phyloP scores from a whole-genome alignment of 2,329 filamentous ascomycete genomes.

The Kalaharituber pfeilii region DNA sequence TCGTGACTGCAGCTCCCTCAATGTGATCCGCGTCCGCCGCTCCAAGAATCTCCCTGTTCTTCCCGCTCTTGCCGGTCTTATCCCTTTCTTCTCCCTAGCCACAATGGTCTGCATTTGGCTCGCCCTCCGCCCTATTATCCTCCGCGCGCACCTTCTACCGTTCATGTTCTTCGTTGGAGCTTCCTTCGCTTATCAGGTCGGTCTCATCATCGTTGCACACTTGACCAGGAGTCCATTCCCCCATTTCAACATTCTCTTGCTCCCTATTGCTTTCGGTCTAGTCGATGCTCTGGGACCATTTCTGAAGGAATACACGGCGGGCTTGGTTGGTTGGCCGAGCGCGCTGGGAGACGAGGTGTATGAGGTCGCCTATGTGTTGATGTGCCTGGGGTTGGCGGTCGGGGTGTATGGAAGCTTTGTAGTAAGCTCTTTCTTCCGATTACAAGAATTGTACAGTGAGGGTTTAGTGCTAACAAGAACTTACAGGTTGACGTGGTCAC shows the following conservation, averaged over 20 bases:
- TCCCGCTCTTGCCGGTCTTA: constrained; percentile 61
- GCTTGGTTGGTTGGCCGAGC: constrained; percentile 53
- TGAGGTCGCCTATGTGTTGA: constrained; percentile 80
- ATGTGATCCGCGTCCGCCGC: constrained; percentile 68
- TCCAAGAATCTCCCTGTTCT: constrained; percentile 54
- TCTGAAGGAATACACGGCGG: constrained; percentile 37
- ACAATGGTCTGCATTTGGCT: constrained; percentile 59
- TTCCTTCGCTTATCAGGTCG: constrained; percentile 86
- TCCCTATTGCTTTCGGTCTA: constrained; percentile 63
- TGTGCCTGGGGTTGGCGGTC: constrained; percentile 64
- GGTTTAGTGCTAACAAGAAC: not conserved
- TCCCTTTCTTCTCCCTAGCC: constrained; percentile 70
- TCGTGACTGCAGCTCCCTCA: constrained; percentile 43
- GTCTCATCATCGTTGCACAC: constrained; percentile 89
- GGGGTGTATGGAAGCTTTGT: constrained; percentile 97
- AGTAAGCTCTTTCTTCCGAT: constrained; percentile 29
- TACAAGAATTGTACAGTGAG: not conserved
- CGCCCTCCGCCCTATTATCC: constrained; percentile 65
- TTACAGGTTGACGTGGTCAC: constrained; percentile 64
- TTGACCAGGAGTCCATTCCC: constrained; percentile 76
- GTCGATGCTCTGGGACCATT: constrained; percentile 61
- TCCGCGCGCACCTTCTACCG: constrained; percentile 67
- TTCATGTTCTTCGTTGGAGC: constrained; percentile 79
- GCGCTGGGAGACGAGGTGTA: constrained; percentile 60
- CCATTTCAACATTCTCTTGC: constrained; percentile 67